phyloP scores from a whole-genome alignment of 2,329 filamentous ascomycete species.

The Volutella citrinella region DNA sequence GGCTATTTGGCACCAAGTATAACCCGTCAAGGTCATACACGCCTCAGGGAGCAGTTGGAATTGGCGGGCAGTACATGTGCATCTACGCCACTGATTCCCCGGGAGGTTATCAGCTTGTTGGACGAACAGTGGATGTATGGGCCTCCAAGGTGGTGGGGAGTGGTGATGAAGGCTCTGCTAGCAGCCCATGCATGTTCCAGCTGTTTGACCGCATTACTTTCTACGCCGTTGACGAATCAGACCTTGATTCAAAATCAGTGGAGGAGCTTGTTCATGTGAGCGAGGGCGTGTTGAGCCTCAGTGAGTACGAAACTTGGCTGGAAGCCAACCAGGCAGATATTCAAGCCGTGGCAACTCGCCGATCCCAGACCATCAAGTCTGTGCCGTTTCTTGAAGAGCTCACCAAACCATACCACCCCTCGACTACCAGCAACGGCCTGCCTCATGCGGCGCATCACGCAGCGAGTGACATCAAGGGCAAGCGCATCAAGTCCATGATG shows the following conservation, averaged over 20 bases:
- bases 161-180: neutral
- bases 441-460: too few relatives aligned
- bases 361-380: constrained; percentile 23
- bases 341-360: constrained; percentile 12
- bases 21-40: constrained; percentile 37
- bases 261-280: constrained; percentile 23
- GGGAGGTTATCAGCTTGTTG: constrained; percentile 36
- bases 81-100: constrained; percentile 37
- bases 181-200: constrained; percentile 27
- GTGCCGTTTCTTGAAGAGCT: constrained; percentile 29
- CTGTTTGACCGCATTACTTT: constrained; percentile 34
- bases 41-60: constrained; percentile 32
- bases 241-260: constrained; percentile 21
- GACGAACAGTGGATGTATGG: constrained; percentile 34
- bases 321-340: constrained; percentile 26
- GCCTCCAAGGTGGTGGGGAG: constrained; percentile 14
- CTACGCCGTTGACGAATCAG: constrained; percentile 25
- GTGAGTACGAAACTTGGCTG: constrained; percentile 31
- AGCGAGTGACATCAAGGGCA: constrained; percentile 12
- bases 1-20: constrained; percentile 36
- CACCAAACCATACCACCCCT: constrained; percentile 21
- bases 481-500: constrained; percentile 29
- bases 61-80: constrained; percentile 37
- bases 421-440: neutral
- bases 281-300: constrained; percentile 27